Conservation (phyloP, 2,329 filamentous ascomycete species). For the Talaromyces sp. region DNA sequence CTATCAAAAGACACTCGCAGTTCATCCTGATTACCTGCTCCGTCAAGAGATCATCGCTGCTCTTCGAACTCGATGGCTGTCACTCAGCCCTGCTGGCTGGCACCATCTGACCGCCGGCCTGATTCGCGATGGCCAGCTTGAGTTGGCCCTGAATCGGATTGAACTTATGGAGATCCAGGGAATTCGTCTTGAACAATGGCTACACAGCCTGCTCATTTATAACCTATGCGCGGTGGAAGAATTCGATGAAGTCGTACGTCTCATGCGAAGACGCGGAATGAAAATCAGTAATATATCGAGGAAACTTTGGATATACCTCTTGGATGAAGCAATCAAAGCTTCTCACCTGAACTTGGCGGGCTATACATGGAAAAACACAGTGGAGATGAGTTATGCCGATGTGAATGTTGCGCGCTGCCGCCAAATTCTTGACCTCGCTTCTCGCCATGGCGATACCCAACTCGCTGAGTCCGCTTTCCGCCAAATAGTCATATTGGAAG, state of each 20-base stretch:
- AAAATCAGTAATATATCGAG: conserved; percentile 44
- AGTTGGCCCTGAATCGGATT: conserved; percentile 68
- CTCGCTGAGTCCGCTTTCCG: conserved; percentile 69
- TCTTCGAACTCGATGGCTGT: conserved; percentile 62
- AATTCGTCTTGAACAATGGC: conserved; percentile 60
- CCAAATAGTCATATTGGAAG: conserved; percentile 50
- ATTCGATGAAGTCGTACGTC: conserved; percentile 67
- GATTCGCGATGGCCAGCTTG: conserved; percentile 75
- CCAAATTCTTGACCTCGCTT: conserved; percentile 66
- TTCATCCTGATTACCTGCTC: conserved; percentile 80
- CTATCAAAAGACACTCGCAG: conserved; percentile 57
- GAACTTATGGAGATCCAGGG: conserved; percentile 59
- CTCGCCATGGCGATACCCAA: conserved; percentile 60
- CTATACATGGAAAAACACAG: conserved; percentile 66
- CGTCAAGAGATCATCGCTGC: conserved; percentile 65
- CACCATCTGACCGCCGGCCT: conserved; percentile 67
- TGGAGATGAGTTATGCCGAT: conserved; percentile 54
- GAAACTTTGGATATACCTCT: conserved; percentile 62
- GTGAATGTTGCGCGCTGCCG: conserved; percentile 61
- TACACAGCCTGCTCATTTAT: conserved; percentile 73
- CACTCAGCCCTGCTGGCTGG: conserved; percentile 55
- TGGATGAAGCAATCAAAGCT: conserved; percentile 67
- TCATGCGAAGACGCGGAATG: conserved; percentile 57
- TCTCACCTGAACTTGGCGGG: conserved; percentile 59
- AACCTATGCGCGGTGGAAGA: conserved; percentile 67